phyloP scores from a whole-genome alignment of 2,329 filamentous ascomycete species.

The Chaetomiaceae sp. region DNA sequence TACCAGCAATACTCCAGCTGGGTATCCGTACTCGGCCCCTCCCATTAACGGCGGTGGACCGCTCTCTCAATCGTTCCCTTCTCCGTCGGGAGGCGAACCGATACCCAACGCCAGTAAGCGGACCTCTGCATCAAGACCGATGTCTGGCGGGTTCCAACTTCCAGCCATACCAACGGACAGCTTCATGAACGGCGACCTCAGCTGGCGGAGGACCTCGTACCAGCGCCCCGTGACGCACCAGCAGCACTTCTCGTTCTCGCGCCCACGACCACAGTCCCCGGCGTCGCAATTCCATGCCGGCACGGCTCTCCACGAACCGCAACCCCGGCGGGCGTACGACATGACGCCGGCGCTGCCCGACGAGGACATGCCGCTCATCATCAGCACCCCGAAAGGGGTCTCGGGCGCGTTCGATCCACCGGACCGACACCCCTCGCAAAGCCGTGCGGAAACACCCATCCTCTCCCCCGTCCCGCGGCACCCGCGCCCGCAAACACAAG shows the following conservation, averaged over 20 bases:
- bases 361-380: conserved; percentile 53
- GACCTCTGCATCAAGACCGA: conserved; percentile 36
- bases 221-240: conserved; percentile 24
- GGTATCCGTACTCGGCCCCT: conserved; percentile 41
- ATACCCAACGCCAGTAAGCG: conserved; percentile 35
- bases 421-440: conserved; percentile 30
- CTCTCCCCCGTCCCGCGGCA: conserved; percentile 50
- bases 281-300: conserved; percentile 8
- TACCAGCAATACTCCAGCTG: conserved; percentile 21
- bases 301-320: conserved; percentile 16
- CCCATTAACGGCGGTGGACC: conserved; percentile 32
- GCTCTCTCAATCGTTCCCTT: conserved; percentile 35
- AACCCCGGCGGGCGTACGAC: conserved; percentile 24
- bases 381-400: conserved; percentile 55
- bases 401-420: conserved; percentile 49
- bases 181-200: conserved; percentile 25
- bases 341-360: conserved; percentile 25
- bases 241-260: conserved; percentile 20
- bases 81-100: conserved; percentile 38
- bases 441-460: conserved; percentile 41
- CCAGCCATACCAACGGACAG: conserved; percentile 39
- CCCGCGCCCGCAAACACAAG: conserved; percentile 37
- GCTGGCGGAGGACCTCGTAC: conserved; percentile 17
- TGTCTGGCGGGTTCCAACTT: conserved; percentile 41
- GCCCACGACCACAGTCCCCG: conserved; percentile 5